phyloP scores from a whole-genome alignment of 371 early-diverging fungal genomes.

The Funneliformis caledonium region DNA sequence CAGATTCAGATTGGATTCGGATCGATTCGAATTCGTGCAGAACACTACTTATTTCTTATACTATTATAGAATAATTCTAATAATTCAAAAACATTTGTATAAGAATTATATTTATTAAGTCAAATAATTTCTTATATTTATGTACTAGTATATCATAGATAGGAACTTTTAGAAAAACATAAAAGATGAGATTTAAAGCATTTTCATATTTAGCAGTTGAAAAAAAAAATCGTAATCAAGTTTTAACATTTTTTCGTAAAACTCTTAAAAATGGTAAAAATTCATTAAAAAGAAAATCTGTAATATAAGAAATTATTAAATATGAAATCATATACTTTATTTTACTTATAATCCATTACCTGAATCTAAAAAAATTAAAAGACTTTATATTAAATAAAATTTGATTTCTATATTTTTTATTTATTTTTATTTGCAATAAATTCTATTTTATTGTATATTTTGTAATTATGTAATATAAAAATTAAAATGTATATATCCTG shows the following conservation, averaged over 20 bases:
- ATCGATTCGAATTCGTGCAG: too few relatives aligned
- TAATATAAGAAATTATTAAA: slow-evolving; percentile 1
- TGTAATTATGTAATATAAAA: neutral
- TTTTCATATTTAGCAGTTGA: neutral
- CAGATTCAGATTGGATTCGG: too few relatives aligned
- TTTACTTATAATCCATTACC: neutral
- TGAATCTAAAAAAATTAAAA: slow-evolving; percentile 1
- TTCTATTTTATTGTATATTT: neutral
- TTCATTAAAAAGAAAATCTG: neutral
- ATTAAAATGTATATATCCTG: slow-evolving; percentile 1
- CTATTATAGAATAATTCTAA: neutral
- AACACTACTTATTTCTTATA: slow-evolving; percentile 9
- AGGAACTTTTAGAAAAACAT: slow-evolving; percentile 5
- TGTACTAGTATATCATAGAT: neutral
- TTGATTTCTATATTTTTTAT: neutral
- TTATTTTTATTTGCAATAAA: neutral
- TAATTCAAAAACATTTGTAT: neutral
- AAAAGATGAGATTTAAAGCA: neutral
- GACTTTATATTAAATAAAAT: neutral
- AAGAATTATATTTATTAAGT: slow-evolving; percentile 1
- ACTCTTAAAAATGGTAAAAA: neutral
- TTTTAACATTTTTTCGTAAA: slow-evolving; percentile 1
- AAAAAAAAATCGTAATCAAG: slow-evolving; percentile 8
- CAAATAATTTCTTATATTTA: neutral
- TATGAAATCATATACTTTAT: slow-evolving; percentile 4